Base-by-base conservation (phyloP, 2,329 filamentous ascomycete species). In the Akanthomyces uredinophilus region DNA sequence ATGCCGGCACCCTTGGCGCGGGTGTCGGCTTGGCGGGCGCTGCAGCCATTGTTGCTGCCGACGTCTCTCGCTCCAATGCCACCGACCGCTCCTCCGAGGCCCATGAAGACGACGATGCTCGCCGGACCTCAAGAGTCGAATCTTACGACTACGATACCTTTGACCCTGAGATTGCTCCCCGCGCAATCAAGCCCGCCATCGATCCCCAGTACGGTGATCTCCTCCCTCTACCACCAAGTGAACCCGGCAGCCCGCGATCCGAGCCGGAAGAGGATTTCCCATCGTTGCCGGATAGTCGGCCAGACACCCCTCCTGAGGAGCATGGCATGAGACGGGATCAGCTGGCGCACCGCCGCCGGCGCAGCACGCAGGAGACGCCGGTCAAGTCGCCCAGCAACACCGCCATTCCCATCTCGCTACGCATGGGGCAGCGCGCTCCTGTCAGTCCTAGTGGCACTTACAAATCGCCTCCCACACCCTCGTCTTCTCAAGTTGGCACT, bases 1-100 rank as follows among this genome's bases (percentile, higher is more conserved):
- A 83, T 81, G 83, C 86, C 85, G 85, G 78, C 82, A 87, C 81
- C 81, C 79, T 83, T 84, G 85, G 85, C 85, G 83, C 82, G 80
- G 84, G 85, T 87, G 85, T 78, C 84, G 85, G 86, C 82, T 72
- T 83, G 75, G 80, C 78, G 77, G 79, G 80, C 74, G 79, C 77
- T 72, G 79, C 75, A 66, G 75, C 74, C 70, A 76, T 74, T 63
- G 66, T 75, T 66, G 71, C 74, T 69, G 72, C 75, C 69, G 70
- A 74, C 69, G 70, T 71, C 68, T 70, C 74, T 72, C 76, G 73
- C 68, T 72, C 75, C 68, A 63, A 64, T 51, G 65, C 71, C 74
- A 64, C 55, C 63, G 68, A 70, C 64, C 65, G 70, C 62, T 65
- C 61, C 52, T 63, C 64, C 57, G 67, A 73, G 57, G 41, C 39